Evolutionary conservation across 78 protist genomes (phyloP), one percentile per base, ranked within the genome.

Genomic region (Tieghemostelium lacteum): DNA sequence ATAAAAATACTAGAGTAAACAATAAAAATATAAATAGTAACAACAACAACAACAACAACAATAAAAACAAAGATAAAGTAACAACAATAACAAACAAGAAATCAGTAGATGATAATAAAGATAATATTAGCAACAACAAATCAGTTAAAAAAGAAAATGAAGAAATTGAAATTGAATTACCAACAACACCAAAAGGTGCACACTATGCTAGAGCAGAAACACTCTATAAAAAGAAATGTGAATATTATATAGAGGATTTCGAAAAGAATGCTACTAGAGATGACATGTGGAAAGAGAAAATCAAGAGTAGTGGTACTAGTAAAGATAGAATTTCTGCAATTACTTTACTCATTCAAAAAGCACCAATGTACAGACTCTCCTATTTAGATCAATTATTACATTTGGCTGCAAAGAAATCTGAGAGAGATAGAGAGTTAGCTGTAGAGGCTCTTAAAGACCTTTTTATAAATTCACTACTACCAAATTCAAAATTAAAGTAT

Each of bases 351-450:
- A 45, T 72, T 20, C 16, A 31, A 72, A 29, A 28, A 19, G 78
- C 78, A 31, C 78, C 78, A 72, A 72, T 72, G 78, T 72, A 54
- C 39, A 50, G 78, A 54, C 22, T 72, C 8, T 72, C 16, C 42
- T 72, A 50, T 57, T 85, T 93, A 16, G 85, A 74, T 50, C 36
- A 65, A 3, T 85, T 93, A 22, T 24, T 87, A 28, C 17, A 26
- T 28, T 55, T 86, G 31, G 77, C 73, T n/a, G 61, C 58, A 20
- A 93, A 87, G 86, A 86, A 77, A 63, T 55, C 69, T 42, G 62
- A 67, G 28, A 86, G 96, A 62, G 94, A 87, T 40, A 70, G 92
- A 63, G 77, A 86, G 28, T 45, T 85, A 3, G 80, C 95, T 0
- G 26, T 85, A 10, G 73, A 74, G 8, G 10, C 92, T 28, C 64